Evolutionary conservation across 345 rosid genomes (phyloP), one percentile per base, ranked within the genome.

Genomic region (Ceriops tagal): DNA sequence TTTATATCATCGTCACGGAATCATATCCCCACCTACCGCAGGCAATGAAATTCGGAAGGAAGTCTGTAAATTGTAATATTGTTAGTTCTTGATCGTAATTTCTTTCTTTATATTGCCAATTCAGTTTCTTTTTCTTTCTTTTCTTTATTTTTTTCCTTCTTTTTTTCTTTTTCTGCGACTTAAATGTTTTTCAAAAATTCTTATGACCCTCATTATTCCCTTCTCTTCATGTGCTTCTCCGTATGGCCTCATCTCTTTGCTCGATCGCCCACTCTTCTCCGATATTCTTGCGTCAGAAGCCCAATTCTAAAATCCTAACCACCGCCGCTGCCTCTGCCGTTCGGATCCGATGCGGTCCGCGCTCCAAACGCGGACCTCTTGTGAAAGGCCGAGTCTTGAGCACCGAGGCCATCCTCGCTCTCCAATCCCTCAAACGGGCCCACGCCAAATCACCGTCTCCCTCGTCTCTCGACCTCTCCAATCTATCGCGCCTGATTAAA

Each of bases 391-490:
- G 96, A 21, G 83, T 83, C 80, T 72, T 91, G 28, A 89, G 96
- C 88, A 78, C 80, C 1, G 97, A 93, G 82, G 96, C 98, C 53
- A 93, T 93, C 81, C 97, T 88, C 28, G 90, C 98, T 77, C 79
- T 91, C 66, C 98, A 93, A 66, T 75, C 91, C 73, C 88, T 88
- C 21, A 93, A 89, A 64, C 89, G 97, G 26, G 86, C 96, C 21
- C 64, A 75, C 53, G 77, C 76, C 4, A 60, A 35, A 35, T 53
- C 67, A 46, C 1, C 64, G 2, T 52, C 72, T 32, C 58, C 81
- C 11, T 77, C 79, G 56, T 59, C 86, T 4, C 21, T 65, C 55
- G 70, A 68, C 61, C 81, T 77, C 71, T 88, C 84, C 39, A 75
- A 86, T 64, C 93, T 93, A 76, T 67, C 93, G 39, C 98, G 97